phyloP scores from a whole-genome alignment of 2,329 filamentous ascomycete species.

The Hypomyces perniciosus region DNA sequence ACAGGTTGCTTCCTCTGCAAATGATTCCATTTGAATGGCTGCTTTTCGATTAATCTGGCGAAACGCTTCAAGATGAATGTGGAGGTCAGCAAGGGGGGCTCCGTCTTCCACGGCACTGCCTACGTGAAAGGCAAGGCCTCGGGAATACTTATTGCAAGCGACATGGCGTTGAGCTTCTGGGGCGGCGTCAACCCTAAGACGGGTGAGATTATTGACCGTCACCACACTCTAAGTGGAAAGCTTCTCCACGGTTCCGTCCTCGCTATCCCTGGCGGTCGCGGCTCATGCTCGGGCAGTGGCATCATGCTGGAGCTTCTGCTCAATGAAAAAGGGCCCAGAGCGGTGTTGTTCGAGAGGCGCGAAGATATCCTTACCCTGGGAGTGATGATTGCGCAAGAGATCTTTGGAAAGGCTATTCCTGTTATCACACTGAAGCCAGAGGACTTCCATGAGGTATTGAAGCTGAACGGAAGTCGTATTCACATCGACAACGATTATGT shows the following conservation, averaged over 20 bases:
- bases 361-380: conserved; percentile 42
- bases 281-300: conserved; percentile 41
- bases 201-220: conserved; percentile 37
- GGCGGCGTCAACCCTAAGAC: conserved; percentile 36
- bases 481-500: no score
- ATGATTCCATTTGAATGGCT: no score
- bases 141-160: conserved; percentile 24
- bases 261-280: conserved; percentile 39
- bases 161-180: conserved; percentile 38
- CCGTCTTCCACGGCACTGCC: conserved; percentile 10
- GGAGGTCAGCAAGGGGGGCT: neutral
- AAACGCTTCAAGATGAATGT: no score
- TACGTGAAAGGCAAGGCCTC: conserved; percentile 22
- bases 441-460: conserved; percentile 12
- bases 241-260: conserved; percentile 29
- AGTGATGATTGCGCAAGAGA: conserved; percentile 35
- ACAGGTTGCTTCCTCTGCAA: no score
- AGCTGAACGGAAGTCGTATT: no score
- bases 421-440: conserved; percentile 25
- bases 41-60: no score
- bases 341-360: conserved; percentile 33
- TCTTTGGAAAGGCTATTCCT: conserved; percentile 36
- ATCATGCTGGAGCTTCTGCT: conserved; percentile 40
- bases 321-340: conserved; percentile 31
- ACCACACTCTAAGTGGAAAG: conserved; percentile 34